A percentile compares a stretch with the other conserved stretches of the same genome.
Evolutionary conservation across 495 filamentous ascomycete genomes (phyloP).

Genomic region (Niebla homalea): DNA sequence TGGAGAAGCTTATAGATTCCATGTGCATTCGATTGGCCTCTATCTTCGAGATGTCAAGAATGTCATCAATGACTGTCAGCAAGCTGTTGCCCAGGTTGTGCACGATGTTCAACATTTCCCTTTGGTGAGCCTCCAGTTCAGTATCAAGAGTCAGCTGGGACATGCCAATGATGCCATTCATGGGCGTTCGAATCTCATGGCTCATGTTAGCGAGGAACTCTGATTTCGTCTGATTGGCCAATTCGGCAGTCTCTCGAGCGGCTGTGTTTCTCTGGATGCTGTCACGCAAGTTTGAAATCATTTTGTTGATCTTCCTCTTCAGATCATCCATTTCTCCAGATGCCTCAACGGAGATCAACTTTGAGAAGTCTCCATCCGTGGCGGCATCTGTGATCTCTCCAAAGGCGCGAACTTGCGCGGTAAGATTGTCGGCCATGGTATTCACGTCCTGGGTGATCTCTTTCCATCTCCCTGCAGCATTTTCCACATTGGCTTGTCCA

Average conservation of each 20-base stretch:
- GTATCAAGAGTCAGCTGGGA: constrained; percentile 95
- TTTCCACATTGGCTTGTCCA: constrained; percentile 89
- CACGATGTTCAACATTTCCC: constrained; percentile 98
- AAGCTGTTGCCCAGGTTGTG: constrained; percentile 95
- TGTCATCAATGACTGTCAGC: constrained; percentile 97
- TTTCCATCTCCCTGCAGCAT: constrained; percentile 90
- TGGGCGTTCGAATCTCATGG: constrained; percentile 95
- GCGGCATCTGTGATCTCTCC: constrained; percentile 96
- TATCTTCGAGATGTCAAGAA: constrained; percentile 98
- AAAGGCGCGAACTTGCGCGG: constrained; percentile 94
- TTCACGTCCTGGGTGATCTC: constrained; percentile 98
- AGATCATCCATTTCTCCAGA: constrained; percentile 99
- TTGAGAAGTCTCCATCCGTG: constrained; percentile 92
- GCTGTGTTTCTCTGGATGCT: constrained; percentile 97
- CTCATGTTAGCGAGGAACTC: constrained; percentile 99
- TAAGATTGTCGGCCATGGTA: constrained; percentile 96
- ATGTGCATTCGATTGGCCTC: constrained; percentile 99
- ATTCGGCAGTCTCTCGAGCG: constrained; percentile 87
- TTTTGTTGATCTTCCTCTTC: constrained; percentile 98
- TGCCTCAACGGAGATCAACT: constrained; percentile 93
- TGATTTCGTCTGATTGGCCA: constrained; percentile 96
- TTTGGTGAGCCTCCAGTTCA: constrained; percentile 75
- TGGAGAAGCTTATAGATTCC: constrained; percentile 92
- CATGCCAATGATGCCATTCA: constrained; percentile 84
- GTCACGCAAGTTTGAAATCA: constrained; percentile 91